A percentile compares a stretch with the other conserved stretches of the same genome.
Evolutionary conservation across 2,329 filamentous ascomycete genomes (phyloP).

Genomic region (Fusarium guadeloupense): DNA sequence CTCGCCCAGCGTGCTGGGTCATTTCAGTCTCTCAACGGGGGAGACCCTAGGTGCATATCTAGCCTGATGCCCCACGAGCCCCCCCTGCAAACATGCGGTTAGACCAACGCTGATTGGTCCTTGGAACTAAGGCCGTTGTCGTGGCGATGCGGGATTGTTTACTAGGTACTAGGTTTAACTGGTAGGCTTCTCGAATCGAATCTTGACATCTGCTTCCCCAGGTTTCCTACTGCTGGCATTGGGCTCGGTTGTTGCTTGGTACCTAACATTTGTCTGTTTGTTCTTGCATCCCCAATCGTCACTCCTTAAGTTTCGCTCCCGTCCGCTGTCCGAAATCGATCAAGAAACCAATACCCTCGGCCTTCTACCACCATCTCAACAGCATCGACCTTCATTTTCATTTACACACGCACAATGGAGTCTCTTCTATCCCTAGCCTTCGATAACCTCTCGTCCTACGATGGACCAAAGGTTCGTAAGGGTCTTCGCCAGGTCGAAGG

Average conservation of each 20-base stretch:
- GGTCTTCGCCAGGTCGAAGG: conserved; percentile 94
- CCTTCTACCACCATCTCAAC: conserved; percentile 9
- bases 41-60: not conserved
- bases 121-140: not conserved
- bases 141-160: not conserved
- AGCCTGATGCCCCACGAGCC: not conserved
- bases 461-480: conserved; percentile 89
- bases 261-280: conserved; percentile 10
- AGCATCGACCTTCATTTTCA: conserved; percentile 8
- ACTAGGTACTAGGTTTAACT: not conserved
- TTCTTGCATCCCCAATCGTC: conserved; percentile 10
- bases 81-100: not conserved
- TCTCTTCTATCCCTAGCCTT: conserved; percentile 91
- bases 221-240: conserved; percentile 2
- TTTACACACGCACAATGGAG: conserved; percentile 71
- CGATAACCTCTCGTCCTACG: conserved; percentile 94
- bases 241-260: conserved; percentile 8
- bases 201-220: not conserved
- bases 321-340: not conserved
- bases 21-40: not conserved
- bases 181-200: not conserved
- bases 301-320: conserved; percentile 3
- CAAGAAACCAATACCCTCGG: conserved; percentile 6
- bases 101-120: not conserved
- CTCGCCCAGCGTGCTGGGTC: not conserved